Evolutionary conservation across 225 moss, liverwort and hornwort species (phyloP).

Genomic region (Antitrichia curtipendula): DNA sequence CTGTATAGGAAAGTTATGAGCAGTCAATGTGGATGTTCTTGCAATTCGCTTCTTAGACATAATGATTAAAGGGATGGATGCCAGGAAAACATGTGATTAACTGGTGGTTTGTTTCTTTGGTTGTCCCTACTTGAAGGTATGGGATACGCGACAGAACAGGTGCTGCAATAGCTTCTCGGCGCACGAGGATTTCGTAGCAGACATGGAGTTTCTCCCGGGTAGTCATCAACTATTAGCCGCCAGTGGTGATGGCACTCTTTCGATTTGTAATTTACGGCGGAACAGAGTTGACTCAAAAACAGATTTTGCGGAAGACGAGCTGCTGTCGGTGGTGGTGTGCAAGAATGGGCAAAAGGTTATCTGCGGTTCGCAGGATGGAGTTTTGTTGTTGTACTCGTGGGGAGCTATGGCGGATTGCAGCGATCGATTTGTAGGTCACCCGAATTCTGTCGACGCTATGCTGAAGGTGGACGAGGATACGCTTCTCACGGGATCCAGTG

Average conservation of each 20-base stretch:
- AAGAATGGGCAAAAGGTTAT: conserved; percentile 84
- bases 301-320: conserved; percentile 87
- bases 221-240: conserved; percentile 61
- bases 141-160: conserved; percentile 78
- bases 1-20: too few relatives aligned
- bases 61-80: neutral
- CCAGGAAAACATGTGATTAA: neutral
- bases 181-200: conserved; percentile 79
- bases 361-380: conserved; percentile 85
- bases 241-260: conserved; percentile 92
- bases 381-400: conserved; percentile 82
- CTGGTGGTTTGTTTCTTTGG: neutral
- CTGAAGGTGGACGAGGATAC: conserved; percentile 93
- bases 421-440: conserved; percentile 89
- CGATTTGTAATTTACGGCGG: conserved; percentile 62
- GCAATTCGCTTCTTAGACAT: neutral
- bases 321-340: conserved; percentile 75
- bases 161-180: conserved; percentile 62
- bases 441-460: conserved; percentile 80
- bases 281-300: conserved; percentile 63
- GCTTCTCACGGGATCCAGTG: conserved; percentile 81
- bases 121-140: conserved; percentile 5
- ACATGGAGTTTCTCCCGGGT: conserved; percentile 83
- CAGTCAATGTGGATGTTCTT: neutral
- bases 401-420: conserved; percentile 94